Base-by-base conservation (phyloP, 1,139 yeast genomes). In the Pichia sp. region DNA sequence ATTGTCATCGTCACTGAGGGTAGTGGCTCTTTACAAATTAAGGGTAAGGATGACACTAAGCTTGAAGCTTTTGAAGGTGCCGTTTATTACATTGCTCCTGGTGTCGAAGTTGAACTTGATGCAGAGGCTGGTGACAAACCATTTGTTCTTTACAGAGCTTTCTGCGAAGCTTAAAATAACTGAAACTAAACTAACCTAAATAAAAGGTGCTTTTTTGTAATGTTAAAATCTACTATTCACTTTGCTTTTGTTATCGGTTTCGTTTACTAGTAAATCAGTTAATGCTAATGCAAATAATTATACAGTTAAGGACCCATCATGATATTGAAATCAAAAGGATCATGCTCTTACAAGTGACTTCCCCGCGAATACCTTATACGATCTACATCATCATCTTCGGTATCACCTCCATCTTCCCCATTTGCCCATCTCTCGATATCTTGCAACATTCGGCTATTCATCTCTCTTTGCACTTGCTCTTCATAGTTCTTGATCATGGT, bases 1-100 rank as follows among this genome's bases (percentile, higher is more conserved):
- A 81, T 93, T 48, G 58, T 87, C 41, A 83, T 91, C 42, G 74
- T 81, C 42, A 85, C 96, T 32, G 74, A 78, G 46, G 98, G 98
- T 44, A 58, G 59, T 13, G 98, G 97, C 45, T 53, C 55, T 27
- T n/a, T n/a, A n/a, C n/a, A n/a, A n/a, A 62, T 74, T 43, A 51
- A 59, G 35, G 58, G 81, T 41, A 62, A 66, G 46, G 66, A 64
- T 22, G 55, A 56, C 30, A 55, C 61, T 19, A 46, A 67, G 32
- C 53, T 72, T 32, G 57, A 60, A 34, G 71, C 77, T 33, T 66
- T 66, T 47, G 64, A 77, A 12, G 98, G 98, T 35, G 77, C 66
- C 51, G 91, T 87, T 21, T 86, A 72, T 61, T 91, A 86, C 58
- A 76, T 87, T 50, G 91, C 88, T 9, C 94, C 98, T 31, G 74